Evolutionary conservation across 345 rosid species (phyloP).

Genomic region (Hypericum perforatum): DNA sequence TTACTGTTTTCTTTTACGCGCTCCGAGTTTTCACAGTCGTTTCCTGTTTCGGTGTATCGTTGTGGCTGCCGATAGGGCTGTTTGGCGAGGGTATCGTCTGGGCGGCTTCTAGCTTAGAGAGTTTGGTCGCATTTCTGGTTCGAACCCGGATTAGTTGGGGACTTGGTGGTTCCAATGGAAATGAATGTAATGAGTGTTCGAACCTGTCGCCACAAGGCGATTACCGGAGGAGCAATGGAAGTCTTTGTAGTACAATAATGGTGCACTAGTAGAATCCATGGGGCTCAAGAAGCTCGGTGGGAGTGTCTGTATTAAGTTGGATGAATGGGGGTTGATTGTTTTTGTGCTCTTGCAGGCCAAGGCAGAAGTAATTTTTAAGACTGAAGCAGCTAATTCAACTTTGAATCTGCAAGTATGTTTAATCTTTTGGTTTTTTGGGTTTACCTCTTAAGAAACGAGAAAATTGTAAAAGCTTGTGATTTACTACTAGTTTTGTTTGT

Average conservation of each 20-base stretch:
- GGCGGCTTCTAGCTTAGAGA: too few relatives aligned
- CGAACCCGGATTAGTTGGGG: too few relatives aligned
- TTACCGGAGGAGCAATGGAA: too few relatives aligned
- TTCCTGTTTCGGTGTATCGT: not conserved
- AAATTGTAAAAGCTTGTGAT: not conserved
- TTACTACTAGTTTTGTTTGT: slow-evolving; percentile 7
- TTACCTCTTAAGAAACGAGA: not conserved
- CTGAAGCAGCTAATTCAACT: slow-evolving; percentile 43
- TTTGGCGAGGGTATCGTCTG: too few relatives aligned
- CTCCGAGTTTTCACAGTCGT: not conserved
- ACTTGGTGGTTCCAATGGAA: too few relatives aligned
- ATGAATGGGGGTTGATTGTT: not conserved
- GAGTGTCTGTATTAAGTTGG: not conserved
- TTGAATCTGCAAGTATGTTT: slow-evolving; percentile 59
- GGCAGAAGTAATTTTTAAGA: slow-evolving; percentile 64
- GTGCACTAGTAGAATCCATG: too few relatives aligned
- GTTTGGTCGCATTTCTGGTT: too few relatives aligned
- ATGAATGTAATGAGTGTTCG: too few relatives aligned
- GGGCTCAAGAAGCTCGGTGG: too few relatives aligned
- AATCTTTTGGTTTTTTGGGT: not conserved
- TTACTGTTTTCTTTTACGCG: not conserved
- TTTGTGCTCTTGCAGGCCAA: slow-evolving; percentile 45
- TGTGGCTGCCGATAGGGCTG: not conserved
- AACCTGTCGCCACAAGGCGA: too few relatives aligned
- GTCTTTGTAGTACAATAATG: too few relatives aligned